Conservation (phyloP, 1,284 basidiomycete genomes). For the Vanrija sp. region DNA sequence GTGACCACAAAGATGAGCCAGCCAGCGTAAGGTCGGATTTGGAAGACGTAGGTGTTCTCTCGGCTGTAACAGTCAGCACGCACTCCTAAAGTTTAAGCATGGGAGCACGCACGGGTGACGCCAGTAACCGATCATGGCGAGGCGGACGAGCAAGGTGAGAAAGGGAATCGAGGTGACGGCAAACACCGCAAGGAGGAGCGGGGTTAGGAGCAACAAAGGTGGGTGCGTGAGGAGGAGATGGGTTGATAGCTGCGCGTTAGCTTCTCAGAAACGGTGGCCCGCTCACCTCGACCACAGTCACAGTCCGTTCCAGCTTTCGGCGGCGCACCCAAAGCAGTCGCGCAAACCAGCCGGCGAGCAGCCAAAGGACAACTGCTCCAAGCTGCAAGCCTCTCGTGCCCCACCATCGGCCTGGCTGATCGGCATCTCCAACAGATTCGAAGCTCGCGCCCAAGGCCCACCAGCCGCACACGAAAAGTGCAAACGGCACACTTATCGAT, state of each 20-base stretch:
- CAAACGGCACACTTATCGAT: slow-evolving; percentile 71
- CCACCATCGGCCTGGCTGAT: slow-evolving; percentile 70
- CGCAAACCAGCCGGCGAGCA: slow-evolving; percentile 65
- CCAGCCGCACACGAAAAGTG: slow-evolving; percentile 71
- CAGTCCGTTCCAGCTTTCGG: slow-evolving; percentile 57
- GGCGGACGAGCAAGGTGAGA: slow-evolving; percentile 72
- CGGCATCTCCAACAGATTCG: slow-evolving; percentile 66
- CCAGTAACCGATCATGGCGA: slow-evolving; percentile 69
- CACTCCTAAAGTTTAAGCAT: background rate
- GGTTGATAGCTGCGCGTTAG: slow-evolving; percentile 58
- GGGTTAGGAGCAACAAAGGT: slow-evolving; percentile 73
- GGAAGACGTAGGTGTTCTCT: slow-evolving; percentile 59
- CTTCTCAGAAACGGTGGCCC: background rate
- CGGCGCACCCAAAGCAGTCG: slow-evolving; percentile 63
- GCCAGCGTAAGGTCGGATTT: slow-evolving; percentile 71
- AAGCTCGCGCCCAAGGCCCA: slow-evolving; percentile 90
- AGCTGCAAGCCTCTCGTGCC: slow-evolving; percentile 62
- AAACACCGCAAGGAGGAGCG: slow-evolving; percentile 67
- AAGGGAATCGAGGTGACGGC: slow-evolving; percentile 77
- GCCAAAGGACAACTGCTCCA: slow-evolving; percentile 70
- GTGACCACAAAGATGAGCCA: slow-evolving; percentile 70
- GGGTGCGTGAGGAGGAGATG: slow-evolving; percentile 72
- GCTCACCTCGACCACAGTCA: slow-evolving; percentile 64
- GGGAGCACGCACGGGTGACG: slow-evolving; percentile 42
- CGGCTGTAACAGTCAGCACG: slow-evolving; percentile 15